Evolutionary conservation across 2,329 filamentous ascomycete genomes (phyloP).

Genomic region (Albifimbria verrucaria): DNA sequence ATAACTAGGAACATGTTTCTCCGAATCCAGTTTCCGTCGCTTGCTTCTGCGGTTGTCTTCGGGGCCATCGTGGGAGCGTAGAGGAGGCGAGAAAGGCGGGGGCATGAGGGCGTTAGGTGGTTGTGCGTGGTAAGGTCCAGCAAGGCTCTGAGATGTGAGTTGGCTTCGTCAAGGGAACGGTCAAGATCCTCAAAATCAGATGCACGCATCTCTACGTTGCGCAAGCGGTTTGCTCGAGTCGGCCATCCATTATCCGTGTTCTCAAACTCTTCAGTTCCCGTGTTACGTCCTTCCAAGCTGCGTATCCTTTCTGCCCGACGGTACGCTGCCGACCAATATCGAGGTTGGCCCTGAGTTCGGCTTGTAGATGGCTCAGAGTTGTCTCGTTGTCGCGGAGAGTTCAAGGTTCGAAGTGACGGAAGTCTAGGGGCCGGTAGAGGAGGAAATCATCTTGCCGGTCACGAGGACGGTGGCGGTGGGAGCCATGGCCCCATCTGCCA

Average conservation of each 20-base stretch:
- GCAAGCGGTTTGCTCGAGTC: conserved; percentile 20
- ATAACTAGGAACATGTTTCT: conserved; percentile 47
- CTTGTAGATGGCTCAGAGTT: conserved; percentile 15
- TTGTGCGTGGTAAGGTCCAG: conserved; percentile 35
- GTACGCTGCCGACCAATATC: conserved; percentile 23
- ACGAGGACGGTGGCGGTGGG: conserved; percentile 26
- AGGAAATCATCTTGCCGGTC: conserved; percentile 27
- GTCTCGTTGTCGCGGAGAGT: conserved; percentile 24
- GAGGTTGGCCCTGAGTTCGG: conserved; percentile 14
- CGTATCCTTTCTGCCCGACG: conserved; percentile 34
- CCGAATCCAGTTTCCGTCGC: conserved; percentile 67
- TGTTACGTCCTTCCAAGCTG: conserved; percentile 25
- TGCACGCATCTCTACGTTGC: conserved; percentile 18
- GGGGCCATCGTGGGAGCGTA: conserved; percentile 33
- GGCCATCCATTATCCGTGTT: conserved; percentile 23
- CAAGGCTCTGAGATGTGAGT: conserved; percentile 40
- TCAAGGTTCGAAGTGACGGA: conserved; percentile 28
- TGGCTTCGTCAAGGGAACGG: conserved; percentile 37
- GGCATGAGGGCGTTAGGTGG: conserved; percentile 24
- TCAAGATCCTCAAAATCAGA: conserved; percentile 34
- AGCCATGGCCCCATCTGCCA: conserved; percentile 26
- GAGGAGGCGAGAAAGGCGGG: conserved; percentile 29
- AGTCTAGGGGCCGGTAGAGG: conserved; percentile 27
- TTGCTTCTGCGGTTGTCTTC: conserved; percentile 57
- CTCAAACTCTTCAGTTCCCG: conserved; percentile 23